Evolutionary conservation across 306 rosid genomes (phyloP).

Genomic region (Bauhinia variegata): DNA sequence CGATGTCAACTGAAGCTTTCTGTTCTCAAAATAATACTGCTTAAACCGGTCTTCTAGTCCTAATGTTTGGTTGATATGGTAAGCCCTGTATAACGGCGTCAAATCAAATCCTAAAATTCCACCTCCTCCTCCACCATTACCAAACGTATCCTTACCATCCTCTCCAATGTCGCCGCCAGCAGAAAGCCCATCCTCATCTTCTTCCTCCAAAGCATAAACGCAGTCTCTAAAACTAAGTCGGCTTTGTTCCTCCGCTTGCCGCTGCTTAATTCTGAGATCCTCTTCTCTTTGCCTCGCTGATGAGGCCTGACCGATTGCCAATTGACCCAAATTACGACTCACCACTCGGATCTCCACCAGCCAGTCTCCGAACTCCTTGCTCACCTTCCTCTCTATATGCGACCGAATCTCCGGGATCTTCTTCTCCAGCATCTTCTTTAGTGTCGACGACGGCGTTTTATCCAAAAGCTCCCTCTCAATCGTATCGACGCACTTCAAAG

Average conservation of each 20-base stretch:
- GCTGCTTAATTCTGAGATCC: slow-evolving; percentile 96
- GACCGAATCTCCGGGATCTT: slow-evolving; percentile 93
- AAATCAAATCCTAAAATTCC: slow-evolving; percentile 78
- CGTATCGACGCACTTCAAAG: slow-evolving; percentile 77
- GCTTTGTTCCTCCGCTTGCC: slow-evolving; percentile 99
- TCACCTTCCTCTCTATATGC: slow-evolving; percentile 83
- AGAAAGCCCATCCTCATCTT: slow-evolving; percentile 69
- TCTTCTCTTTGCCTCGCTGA: slow-evolving; percentile 96
- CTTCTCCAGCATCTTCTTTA: slow-evolving; percentile 88
- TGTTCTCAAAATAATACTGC: slow-evolving; percentile 85
- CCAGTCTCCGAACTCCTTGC: slow-evolving; percentile 94
- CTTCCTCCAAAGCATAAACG: slow-evolving; percentile 86
- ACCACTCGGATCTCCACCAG: slow-evolving; percentile 94
- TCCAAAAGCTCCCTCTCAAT: slow-evolving; percentile 70
- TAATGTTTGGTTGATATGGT: slow-evolving; percentile 87
- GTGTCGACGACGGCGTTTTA: slow-evolving; percentile 73
- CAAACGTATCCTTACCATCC: slow-evolving; percentile 49
- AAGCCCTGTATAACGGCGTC: slow-evolving; percentile 84
- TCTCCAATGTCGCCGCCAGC: slow-evolving; percentile 50
- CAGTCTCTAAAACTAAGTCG: slow-evolving; percentile 92
- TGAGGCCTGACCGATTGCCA: slow-evolving; percentile 93
- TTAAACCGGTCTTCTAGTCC: slow-evolving; percentile 93
- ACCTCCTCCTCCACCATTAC: slow-evolving; percentile 50
- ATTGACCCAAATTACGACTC: slow-evolving; percentile 87
- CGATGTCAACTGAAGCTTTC: slow-evolving; percentile 94